Evolutionary conservation across 176 grass and related monocot species (phyloP).

Genomic region (Phoenix roebelenii): DNA sequence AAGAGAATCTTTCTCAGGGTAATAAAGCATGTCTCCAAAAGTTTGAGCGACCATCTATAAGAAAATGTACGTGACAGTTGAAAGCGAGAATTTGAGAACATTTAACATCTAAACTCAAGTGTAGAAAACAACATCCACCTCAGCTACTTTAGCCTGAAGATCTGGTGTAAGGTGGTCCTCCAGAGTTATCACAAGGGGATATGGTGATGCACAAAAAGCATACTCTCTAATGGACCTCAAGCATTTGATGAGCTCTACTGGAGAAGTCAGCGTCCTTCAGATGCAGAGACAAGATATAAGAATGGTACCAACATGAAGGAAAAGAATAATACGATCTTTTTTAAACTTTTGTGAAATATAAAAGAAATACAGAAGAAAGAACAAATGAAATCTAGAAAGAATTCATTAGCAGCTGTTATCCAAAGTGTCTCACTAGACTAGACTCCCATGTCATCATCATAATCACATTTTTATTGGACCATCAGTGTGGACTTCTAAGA

Average conservation of each 20-base stretch:
- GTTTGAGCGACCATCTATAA: constrained; percentile 64
- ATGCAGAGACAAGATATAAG: constrained; percentile 17
- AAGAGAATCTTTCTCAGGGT: constrained; percentile 44
- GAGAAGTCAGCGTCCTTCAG: constrained; percentile 76
- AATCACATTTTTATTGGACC: no score
- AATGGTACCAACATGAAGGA: no score
- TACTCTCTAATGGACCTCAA: constrained; percentile 77
- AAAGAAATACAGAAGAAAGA: no score
- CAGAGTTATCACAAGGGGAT: constrained; percentile 88
- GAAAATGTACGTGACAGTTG: constrained; percentile 16
- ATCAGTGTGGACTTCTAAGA: no score
- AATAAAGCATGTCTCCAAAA: constrained; percentile 65
- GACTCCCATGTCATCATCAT: no score
- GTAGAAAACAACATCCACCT: constrained; percentile 37
- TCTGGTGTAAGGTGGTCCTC: constrained; percentile 92
- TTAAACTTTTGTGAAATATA: no score
- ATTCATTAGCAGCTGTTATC: no score
- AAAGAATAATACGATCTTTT: no score
- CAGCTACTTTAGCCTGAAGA: constrained; percentile 91
- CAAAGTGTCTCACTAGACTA: no score
- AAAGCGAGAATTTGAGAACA: constrained; percentile 9
- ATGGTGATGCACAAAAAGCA: constrained; percentile 55
- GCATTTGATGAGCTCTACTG: constrained; percentile 65
- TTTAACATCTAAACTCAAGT: neutral
- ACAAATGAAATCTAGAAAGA: no score